These are phyloP conservation scores for Alternaria incomplexa DNA, from an alignment of 2,329 filamentous ascomycete genomes.

Conservation along the genomic window DNA sequence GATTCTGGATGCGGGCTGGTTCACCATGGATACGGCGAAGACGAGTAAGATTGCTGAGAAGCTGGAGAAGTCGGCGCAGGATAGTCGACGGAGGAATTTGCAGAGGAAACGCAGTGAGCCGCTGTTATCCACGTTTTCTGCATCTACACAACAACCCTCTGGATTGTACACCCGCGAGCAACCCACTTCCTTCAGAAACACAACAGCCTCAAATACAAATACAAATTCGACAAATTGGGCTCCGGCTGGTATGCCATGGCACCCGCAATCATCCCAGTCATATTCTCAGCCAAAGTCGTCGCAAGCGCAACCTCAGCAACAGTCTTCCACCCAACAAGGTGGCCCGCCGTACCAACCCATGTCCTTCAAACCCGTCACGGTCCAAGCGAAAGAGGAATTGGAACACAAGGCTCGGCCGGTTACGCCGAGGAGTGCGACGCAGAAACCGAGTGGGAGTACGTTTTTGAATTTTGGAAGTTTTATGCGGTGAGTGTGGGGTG, in stretches of 20 bases:
- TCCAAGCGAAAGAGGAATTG: not conserved
- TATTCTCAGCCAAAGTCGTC: too few species aligned
- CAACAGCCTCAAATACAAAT: not conserved
- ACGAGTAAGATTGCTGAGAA: conserved; percentile 1
- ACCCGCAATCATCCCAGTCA: too few species aligned
- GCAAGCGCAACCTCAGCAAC: too few species aligned
- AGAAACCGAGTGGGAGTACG: not conserved
- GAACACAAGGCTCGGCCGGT: not conserved
- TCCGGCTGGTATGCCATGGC: not conserved
- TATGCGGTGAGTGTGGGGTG: not conserved
- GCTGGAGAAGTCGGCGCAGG: not conserved
- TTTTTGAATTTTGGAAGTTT: conserved; percentile 11
- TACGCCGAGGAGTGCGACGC: not conserved
- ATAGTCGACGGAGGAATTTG: not conserved
- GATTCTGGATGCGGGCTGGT: conserved; percentile 9
- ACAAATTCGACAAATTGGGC: not conserved
- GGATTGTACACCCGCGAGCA: not conserved
- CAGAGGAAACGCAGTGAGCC: conserved; percentile 5
- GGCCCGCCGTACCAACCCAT: conserved; percentile 1
- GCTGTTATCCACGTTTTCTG: not conserved
- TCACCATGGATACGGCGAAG: not conserved
- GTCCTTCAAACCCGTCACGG: not conserved
- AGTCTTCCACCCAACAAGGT: not conserved
- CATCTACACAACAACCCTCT: not conserved
- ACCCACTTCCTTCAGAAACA: not conserved